Evolutionary conservation across 2,329 filamentous ascomycete genomes (phyloP), one percentile per base, ranked within the genome.

Genomic region (Fusarium hostae): DNA sequence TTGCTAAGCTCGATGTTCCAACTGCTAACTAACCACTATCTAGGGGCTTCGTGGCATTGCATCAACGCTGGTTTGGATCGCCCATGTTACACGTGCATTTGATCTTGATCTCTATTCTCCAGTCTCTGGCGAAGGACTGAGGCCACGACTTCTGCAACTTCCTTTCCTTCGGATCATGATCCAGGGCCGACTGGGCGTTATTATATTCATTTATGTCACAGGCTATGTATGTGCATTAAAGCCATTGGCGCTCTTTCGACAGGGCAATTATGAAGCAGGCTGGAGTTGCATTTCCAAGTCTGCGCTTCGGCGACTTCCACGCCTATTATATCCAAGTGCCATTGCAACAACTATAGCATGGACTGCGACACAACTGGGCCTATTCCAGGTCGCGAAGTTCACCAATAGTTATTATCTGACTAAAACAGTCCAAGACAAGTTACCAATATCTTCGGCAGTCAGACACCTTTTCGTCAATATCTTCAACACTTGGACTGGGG

Each of bases 241-340:
- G 1, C 48, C 48, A 0, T 3, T 51, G 22, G 6, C 22, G 0
- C 9, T 24, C 12, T 51, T 26, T 20, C 48, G 48, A 15, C 32
- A 16, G 9, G 30, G 16, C 9, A 24, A 35, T 11, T 51, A 51
- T 35, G 48, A 51, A 26, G 48, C 48, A 15, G 48, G 48, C 32
- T 51, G 48, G 48, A 51, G 32, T 16, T 35, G 32, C 9, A 18
- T 51, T 51, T 51, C 48, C 4, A 51, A 51, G 9, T 51, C 48
- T 20, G 48, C 48, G 1, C 32, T 51, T 3, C 32, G 48, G 6
- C 32, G 48, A 15, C 48, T 35, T 20, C 48, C 48, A 9, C 48
- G 48, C 1, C 10, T 51, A 4, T 8, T 35, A 4, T 51, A 51
- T 26, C 48, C 48, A 0, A 35, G 48, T 35, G 30, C 32, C 4